Evolutionary conservation across 2,329 filamentous ascomycete genomes (phyloP), one percentile per base, ranked within the genome.

Genomic region (Fusarium poae): DNA sequence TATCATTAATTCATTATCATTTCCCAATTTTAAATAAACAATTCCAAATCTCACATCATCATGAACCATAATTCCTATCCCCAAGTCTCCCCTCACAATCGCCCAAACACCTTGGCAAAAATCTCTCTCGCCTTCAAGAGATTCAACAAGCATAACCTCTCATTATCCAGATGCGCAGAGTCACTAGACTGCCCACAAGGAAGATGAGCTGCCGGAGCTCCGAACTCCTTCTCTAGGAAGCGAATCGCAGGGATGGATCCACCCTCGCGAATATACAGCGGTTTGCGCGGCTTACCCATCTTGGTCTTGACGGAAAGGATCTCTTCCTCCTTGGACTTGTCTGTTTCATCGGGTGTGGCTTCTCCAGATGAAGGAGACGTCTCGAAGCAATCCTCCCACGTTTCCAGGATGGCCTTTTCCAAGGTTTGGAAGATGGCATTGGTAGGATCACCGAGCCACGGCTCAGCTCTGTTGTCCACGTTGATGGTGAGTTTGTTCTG

Each of bases 181-280:
- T 99, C 96, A 73, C 93, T 97, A 15, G 95, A 94, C 79, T 97
- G 94, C 0, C 97, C 97, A 75, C 94, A 97, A 0, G 96, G 97
- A 34, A 99, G 81, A 78, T 98, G 94, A 1, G 95, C 95, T 0
- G 96, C 95, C 0, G 94, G 94, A 0, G 96, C 96, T 4, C 86
- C 86, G 76, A 98, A 97, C 74, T 97, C 93, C 81, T 97, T 97
- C 78, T 98, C 95, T 37, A 98, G 77, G 76, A 98, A 98, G 8
- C 96, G 85, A 58, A 98, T 98, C 0, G 93, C 93, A 0, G 96
- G 96, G 71, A 99, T 99, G 0, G 92, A 97, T 7, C 96, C 96
- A 15, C 96, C 96, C 80, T 99, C 96, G 12, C 96, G 88, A 71
- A 99, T 99, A 77, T 97, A 98, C 5, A 99, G 84, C 0, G 94